Evolutionary conservation across 2,329 filamentous ascomycete genomes (phyloP).

Genomic region (Fusarium xylarioides): DNA sequence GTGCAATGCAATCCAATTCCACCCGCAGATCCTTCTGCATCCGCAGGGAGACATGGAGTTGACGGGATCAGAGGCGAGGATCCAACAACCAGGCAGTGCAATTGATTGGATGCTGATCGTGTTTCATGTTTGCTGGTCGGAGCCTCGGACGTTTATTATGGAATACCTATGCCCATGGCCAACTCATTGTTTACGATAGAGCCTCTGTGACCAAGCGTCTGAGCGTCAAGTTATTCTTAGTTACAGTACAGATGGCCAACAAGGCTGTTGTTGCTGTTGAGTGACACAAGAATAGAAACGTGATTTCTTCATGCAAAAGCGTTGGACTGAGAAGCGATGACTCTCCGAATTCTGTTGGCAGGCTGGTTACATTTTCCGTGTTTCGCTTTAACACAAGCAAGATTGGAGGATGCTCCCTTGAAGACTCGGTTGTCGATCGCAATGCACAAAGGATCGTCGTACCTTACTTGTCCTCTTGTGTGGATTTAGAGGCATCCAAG

Average conservation of each 20-base stretch:
- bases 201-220: background rate
- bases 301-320: background rate
- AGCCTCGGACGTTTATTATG: conserved; percentile 18
- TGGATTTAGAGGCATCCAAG: background rate
- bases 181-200: background rate
- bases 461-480: background rate
- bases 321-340: conserved; percentile 5
- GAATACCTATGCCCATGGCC: background rate
- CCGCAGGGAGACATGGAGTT: conserved; percentile 20
- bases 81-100: conserved; percentile 3
- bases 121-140: conserved; percentile 27
- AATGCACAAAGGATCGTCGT: conserved; percentile 19
- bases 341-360: background rate
- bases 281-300: conserved; percentile 22
- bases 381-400: background rate
- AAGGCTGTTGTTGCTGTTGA: conserved; percentile 8
- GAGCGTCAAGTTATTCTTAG: conserved; percentile 7
- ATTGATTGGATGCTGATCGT: conserved; percentile 28
- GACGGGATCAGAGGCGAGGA: conserved; percentile 19
- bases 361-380: conserved; percentile 1
- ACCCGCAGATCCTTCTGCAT: conserved; percentile 36
- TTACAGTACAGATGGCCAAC: background rate
- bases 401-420: background rate
- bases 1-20: conserved; percentile 22
- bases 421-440: conserved; percentile 18